Base-by-base conservation (phyloP, 75 land plant genomes). In the Picea glauca region DNA sequence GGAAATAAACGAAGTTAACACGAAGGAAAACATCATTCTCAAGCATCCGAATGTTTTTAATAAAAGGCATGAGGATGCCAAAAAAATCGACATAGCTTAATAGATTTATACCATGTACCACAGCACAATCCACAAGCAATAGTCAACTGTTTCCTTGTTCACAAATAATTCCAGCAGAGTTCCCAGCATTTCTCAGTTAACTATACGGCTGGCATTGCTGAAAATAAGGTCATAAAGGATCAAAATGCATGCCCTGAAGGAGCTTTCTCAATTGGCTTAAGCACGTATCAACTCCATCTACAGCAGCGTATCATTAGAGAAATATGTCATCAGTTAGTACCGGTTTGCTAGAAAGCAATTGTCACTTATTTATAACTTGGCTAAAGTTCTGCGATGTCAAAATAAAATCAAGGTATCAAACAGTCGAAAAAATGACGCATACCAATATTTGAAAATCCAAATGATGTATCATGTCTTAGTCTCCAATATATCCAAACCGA, bases 401-500 rank as follows among this genome's bases (percentile, higher is more conserved):
- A 70, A 70, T 20, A 9, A 43, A 70, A 66, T 17, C 35, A 50
- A 50, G 12, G 32, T 63, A 26, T 23, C 66, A 30, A 63, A n/a
- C 66, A 40, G 54, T 2, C 43, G 9, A 13, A 0, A 43, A 70
- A 43, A 70, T 9, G 43, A 6, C 26, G 3, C 56, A 70, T 70
- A 70, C 23, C 4, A 40, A n/a, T 11, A 21, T 43, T 43, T 35
- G 32, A 67, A 67, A 67, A 6, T 67, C n/a, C 32, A 38, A 67
- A 67, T 67, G 43, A 67, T 67, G n/a, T 43, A 43, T 11, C 26
- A 1, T 43, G 23, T 70, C 26, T 62, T 81, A 94, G 20, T 86
- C 33, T 40, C 98, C 99, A 60, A 97, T 94, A 83, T 74, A 86
- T 38, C 99, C 99, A 23, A 94, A 78, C 76, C 85, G 81, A 78